phyloP scores from a whole-genome alignment of 495 filamentous ascomycete species.

The Penicillium atrosanguineum region DNA sequence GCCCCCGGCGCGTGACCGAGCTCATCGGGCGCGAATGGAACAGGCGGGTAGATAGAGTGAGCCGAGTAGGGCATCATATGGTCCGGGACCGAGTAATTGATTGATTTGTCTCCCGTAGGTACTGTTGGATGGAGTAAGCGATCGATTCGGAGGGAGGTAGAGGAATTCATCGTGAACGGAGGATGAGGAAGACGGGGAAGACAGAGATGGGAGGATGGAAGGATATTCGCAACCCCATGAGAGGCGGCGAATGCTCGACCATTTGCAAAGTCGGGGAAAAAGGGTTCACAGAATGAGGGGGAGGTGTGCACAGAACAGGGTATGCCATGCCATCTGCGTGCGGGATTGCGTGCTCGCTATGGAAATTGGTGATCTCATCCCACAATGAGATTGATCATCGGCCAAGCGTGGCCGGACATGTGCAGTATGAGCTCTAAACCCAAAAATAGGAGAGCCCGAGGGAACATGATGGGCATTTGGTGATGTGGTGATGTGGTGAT shows the following conservation, averaged over 20 bases:
- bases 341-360: slow-evolving; percentile 46
- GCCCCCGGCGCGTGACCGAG: slow-evolving; percentile 38
- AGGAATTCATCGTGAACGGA: not conserved
- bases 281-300: slow-evolving; percentile 12
- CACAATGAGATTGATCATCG: slow-evolving; percentile 5
- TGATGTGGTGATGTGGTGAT: not conserved
- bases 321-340: slow-evolving; percentile 34
- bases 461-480: not conserved
- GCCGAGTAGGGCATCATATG: slow-evolving; percentile 46
- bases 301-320: not conserved
- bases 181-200: not conserved
- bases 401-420: not conserved
- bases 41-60: slow-evolving; percentile 46
- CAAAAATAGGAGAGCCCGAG: not conserved
- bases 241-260: slow-evolving; percentile 10
- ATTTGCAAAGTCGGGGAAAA: slow-evolving; percentile 10
- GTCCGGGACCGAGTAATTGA: slow-evolving; percentile 45
- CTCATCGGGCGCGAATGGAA: slow-evolving; percentile 43
- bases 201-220: not conserved
- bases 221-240: slow-evolving; percentile 8
- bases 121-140: slow-evolving; percentile 29
- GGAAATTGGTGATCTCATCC: slow-evolving; percentile 22
- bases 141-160: slow-evolving; percentile 12
- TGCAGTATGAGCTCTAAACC: not conserved
- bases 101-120: slow-evolving; percentile 36